Evolutionary conservation across 2,329 filamentous ascomycete species (phyloP).

Genomic region (Hypoxylon sp.): DNA sequence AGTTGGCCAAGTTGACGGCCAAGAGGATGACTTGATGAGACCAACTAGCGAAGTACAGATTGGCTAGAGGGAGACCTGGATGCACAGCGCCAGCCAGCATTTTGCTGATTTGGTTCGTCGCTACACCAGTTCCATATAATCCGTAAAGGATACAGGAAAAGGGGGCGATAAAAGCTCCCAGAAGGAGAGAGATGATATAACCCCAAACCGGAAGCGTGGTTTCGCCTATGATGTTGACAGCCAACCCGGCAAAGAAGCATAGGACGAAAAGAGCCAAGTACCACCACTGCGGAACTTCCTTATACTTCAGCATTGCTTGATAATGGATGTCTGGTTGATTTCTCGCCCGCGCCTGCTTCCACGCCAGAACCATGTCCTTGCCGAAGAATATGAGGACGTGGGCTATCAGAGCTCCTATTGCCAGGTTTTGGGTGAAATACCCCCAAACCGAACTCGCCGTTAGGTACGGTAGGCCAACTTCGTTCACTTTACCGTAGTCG

Average conservation of each 20-base stretch:
- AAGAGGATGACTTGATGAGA: conserved; percentile 65
- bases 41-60: conserved; percentile 68
- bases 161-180: conserved; percentile 59
- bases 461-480: conserved; percentile 21
- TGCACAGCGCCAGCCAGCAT: conserved; percentile 63
- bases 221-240: conserved; percentile 56
- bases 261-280: conserved; percentile 52
- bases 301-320: conserved; percentile 61
- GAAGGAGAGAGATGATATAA: conserved; percentile 55
- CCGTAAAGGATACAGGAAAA: conserved; percentile 60
- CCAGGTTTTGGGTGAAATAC: conserved; percentile 57
- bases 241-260: conserved; percentile 56
- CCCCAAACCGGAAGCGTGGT: conserved; percentile 58
- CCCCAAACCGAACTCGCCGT: conserved; percentile 25
- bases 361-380: conserved; percentile 58
- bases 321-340: conserved; percentile 61
- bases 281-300: conserved; percentile 60
- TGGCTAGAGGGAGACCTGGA: conserved; percentile 60
- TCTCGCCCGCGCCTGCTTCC: conserved; percentile 55
- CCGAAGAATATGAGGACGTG: conserved; percentile 66
- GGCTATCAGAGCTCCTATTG: conserved; percentile 62
- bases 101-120: conserved; percentile 66
- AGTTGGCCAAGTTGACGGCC: conserved; percentile 58
- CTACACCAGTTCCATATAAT: conserved; percentile 64
- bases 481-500: conserved; percentile 13